Conservation (phyloP, 495 filamentous ascomycete species). For the Sabuloglossum arenarium region DNA sequence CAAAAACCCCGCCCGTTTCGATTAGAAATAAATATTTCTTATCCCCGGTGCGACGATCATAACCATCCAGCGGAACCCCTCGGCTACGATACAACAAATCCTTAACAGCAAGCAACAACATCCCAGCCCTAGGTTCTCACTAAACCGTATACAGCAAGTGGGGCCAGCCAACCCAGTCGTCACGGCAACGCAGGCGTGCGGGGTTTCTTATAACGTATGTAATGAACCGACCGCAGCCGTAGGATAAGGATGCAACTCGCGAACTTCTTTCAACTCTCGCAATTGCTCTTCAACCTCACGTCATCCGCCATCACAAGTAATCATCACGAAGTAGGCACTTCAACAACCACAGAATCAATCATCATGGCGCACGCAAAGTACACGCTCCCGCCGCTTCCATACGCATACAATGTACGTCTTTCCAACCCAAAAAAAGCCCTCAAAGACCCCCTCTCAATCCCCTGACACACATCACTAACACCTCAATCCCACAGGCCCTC, state of each 20-base stretch:
- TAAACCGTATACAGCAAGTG: not conserved
- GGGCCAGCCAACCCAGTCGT: not conserved
- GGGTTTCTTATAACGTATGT: too few species aligned
- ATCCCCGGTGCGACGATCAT: too few species aligned
- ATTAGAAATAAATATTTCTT: too few species aligned
- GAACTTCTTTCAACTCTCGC: not conserved
- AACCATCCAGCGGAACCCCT: too few species aligned
- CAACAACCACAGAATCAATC: not conserved
- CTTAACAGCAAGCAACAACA: not conserved
- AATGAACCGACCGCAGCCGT: too few species aligned
- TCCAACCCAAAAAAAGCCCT: too few species aligned
- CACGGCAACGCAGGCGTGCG: not conserved
- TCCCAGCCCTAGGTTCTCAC: not conserved
- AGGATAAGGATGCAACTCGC: not conserved
- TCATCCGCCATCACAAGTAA: not conserved
- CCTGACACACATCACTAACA: not conserved
- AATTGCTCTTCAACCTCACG: not conserved
- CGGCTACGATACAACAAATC: not conserved
- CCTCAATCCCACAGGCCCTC: conserved; percentile 30
- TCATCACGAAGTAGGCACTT: not conserved
- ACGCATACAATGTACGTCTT: not conserved
- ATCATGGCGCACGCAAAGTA: not conserved
- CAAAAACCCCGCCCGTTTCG: too few species aligned
- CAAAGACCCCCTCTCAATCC: not conserved
- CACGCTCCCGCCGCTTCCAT: not conserved